These are phyloP conservation scores for Metschnikowia reukaufii DNA, from an alignment of 805 yeast genomes.

Conservation along the genomic window DNA sequence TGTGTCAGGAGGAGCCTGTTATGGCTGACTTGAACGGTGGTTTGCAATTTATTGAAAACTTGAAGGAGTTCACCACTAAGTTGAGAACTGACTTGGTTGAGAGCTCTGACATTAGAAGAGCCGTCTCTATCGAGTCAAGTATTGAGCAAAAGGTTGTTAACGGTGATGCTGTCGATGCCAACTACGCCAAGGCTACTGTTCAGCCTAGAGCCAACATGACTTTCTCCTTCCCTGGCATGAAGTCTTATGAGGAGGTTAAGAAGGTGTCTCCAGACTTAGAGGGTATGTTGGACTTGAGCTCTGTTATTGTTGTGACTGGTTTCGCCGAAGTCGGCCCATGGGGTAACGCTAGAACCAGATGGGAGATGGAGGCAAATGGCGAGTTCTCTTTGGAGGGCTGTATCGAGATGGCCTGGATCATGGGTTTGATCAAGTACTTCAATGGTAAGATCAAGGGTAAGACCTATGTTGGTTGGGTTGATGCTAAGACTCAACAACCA, in stretches of 20 bases:
- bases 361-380: conserved; percentile 98
- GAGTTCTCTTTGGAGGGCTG: conserved; percentile 96
- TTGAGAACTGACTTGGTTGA: conserved; percentile 76
- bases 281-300: conserved; percentile 89
- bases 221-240: conserved; percentile 88
- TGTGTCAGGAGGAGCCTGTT: conserved; percentile 92
- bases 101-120: conserved; percentile 90
- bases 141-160: conserved; percentile 81
- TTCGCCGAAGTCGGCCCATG: conserved; percentile 99
- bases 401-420: conserved; percentile 99
- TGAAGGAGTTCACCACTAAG: conserved; percentile 80
- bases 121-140: conserved; percentile 91
- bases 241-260: conserved; percentile 72
- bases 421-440: conserved; percentile 96
- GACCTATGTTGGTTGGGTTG: conserved; percentile 97
- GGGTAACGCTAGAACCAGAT: conserved; percentile 98
- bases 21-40: conserved; percentile 99
- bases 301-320: conserved; percentile 94
- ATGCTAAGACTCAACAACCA: conserved; percentile 86
- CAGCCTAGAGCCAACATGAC: conserved; percentile 95
- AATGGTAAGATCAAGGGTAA: conserved; percentile 86
- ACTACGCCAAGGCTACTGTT: conserved; percentile 72
- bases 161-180: conserved; percentile 86
- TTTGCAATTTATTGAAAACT: conserved; percentile 86
- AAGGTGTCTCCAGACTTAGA: conserved; percentile 69